A percentile compares a stretch with the other conserved stretches of the same genome.
Evolutionary conservation across 495 filamentous ascomycete genomes (phyloP).

Genomic region (Hyaloscypha hepaticicola): DNA sequence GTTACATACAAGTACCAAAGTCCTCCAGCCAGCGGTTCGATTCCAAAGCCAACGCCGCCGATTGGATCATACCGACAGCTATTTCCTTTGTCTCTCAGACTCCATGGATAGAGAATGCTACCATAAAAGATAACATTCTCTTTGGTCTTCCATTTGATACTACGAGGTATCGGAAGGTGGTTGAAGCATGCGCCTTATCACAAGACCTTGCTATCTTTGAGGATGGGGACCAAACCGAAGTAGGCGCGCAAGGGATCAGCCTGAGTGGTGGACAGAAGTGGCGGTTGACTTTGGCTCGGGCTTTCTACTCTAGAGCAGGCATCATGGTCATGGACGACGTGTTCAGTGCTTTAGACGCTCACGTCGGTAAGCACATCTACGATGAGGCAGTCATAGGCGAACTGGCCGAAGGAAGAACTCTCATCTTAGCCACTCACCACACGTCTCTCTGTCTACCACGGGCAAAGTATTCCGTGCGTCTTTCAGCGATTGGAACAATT

Average conservation of each 20-base stretch:
- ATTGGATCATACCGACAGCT: slow-evolving; percentile 51
- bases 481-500: slow-evolving; percentile 48
- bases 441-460: slow-evolving; percentile 28
- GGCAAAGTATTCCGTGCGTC: slow-evolving; percentile 35
- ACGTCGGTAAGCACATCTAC: slow-evolving; percentile 46
- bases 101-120: slow-evolving; percentile 55
- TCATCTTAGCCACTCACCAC: slow-evolving; percentile 54
- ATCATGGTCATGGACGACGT: slow-evolving; percentile 69
- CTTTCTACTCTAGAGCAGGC: slow-evolving; percentile 63
- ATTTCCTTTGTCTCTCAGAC: slow-evolving; percentile 45
- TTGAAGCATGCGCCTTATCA: slow-evolving; percentile 62
- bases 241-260: slow-evolving; percentile 69
- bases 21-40: slow-evolving; percentile 39
- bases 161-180: slow-evolving; percentile 49
- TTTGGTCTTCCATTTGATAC: slow-evolving; percentile 50
- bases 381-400: slow-evolving; percentile 50
- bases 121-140: slow-evolving; percentile 54
- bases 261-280: slow-evolving; percentile 70
- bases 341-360: slow-evolving; percentile 58
- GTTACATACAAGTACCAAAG: slow-evolving; percentile 45
- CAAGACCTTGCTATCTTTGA: slow-evolving; percentile 62
- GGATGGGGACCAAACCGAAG: slow-evolving; percentile 64
- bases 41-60: slow-evolving; percentile 41
- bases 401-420: slow-evolving; percentile 43
- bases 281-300: slow-evolving; percentile 65